Base-by-base conservation (phyloP, 257 asterid genomes). In the Nicotiana tomentosiformis region DNA sequence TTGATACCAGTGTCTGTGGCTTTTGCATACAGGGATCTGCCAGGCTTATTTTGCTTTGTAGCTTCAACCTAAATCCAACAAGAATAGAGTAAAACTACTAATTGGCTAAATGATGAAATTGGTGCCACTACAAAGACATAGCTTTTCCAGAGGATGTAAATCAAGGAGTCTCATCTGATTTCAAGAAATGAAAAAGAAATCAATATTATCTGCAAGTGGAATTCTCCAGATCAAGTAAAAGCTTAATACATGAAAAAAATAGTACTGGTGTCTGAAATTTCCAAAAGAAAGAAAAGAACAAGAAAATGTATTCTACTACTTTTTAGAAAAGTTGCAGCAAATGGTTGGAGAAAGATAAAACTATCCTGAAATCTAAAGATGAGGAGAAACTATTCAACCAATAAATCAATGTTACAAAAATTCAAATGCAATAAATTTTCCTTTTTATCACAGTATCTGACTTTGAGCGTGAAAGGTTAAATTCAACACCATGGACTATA, bases 1-100 rank as follows among this genome's bases (percentile, higher is more conserved):
- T 96, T 90, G 82, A 96, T 77, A 79, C 99, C 99, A 6, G 97
- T 93, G 88, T 94, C 93, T 29, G 99, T 96, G 81, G 93, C 88
- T 87, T 84, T 94, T 53, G 95, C 99, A 84, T 96, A 94, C 77
- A 89, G 83, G 55, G 99, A 96, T 90, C 87, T 93, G 56, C 93
- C 84, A 43, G 51, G 3, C 81, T 83, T 90, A 89, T 90, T 87
- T 85, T 89, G 90, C 82, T 88, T 78, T 49, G 85, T 69, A 53
- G 68, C 74, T 84, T 93, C 97, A 62, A 87, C 97, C 98, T 95
- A 88, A 26, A 76, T 77, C 84, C 18, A 64, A 67, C 72, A 74
- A 12, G 64, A 53, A 83, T 26, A 77, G 1, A 23, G 46, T 46
- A 77, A 43, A 69, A 51, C 77, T 70, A 60, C 26, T 76, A 49